Conservation (phyloP, 768 basidiomycete genomes). For the Rubroboletus pulcherrimus region DNA sequence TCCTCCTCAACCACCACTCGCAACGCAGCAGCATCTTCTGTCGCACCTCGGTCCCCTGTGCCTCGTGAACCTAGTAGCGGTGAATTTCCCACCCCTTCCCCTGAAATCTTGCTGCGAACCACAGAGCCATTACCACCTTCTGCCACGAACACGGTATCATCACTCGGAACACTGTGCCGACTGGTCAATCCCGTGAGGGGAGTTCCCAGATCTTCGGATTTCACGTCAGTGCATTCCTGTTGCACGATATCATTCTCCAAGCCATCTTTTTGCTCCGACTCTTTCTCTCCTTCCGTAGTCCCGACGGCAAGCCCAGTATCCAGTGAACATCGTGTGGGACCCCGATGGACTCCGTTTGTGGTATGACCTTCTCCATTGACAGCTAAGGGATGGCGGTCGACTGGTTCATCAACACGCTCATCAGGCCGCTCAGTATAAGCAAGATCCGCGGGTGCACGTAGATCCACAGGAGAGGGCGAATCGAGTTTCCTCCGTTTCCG, state of each 20-base stretch:
- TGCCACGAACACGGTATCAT: slow-evolving; percentile 48
- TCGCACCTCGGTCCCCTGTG: not conserved
- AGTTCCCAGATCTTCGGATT: slow-evolving; percentile 54
- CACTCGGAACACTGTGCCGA: slow-evolving; percentile 54
- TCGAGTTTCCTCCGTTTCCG: slow-evolving; percentile 47
- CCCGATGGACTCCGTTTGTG: slow-evolving; percentile 14
- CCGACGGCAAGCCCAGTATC: not conserved
- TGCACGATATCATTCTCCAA: not conserved
- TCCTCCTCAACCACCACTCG: slow-evolving; percentile 24
- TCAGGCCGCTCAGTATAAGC: not conserved
- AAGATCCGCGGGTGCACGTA: slow-evolving; percentile 5
- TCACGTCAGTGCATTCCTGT: slow-evolving; percentile 32
- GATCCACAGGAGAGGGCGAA: slow-evolving; percentile 31
- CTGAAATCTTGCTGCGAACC: slow-evolving; percentile 26
- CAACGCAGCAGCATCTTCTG: slow-evolving; percentile 1
- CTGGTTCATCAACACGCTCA: slow-evolving; percentile 5
- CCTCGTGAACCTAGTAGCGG: slow-evolving; percentile 7
- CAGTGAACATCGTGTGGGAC: not conserved
- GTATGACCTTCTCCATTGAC: slow-evolving; percentile 15
- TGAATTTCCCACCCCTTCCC: slow-evolving; percentile 14
- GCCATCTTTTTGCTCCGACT: not conserved
- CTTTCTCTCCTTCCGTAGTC: not conserved
- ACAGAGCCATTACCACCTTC: slow-evolving; percentile 30
- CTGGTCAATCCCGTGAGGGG: slow-evolving; percentile 47
- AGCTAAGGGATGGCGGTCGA: not conserved